These are phyloP conservation scores for Tolypocladium ophioglossoides DNA, from an alignment of 2,329 filamentous ascomycete species.

Conservation along the genomic window DNA sequence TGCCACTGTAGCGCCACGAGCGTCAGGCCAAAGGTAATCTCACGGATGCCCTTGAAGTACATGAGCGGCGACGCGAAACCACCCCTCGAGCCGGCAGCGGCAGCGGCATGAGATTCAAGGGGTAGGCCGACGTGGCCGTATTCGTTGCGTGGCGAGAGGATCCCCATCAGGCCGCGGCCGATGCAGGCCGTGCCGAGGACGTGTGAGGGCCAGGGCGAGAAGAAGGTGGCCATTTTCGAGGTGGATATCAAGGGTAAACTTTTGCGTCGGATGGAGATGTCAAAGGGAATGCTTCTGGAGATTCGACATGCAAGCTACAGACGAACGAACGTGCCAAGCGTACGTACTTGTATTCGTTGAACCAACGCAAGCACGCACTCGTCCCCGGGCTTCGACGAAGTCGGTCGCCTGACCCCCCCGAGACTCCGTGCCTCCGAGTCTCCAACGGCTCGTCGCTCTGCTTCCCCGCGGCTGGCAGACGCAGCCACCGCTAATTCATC, in stretches of 20 bases:
- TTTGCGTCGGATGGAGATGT: no score
- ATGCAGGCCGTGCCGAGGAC: background rate
- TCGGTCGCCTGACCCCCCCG: background rate
- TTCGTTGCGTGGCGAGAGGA: background rate
- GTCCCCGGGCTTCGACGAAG: background rate
- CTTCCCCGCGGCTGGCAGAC: background rate
- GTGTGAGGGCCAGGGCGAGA: background rate
- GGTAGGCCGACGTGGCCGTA: background rate
- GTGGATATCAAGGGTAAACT: no score
- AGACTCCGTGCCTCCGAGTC: background rate
- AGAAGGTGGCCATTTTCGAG: background rate
- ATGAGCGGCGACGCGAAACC: slow-evolving; percentile 18
- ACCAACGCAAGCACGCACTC: background rate
- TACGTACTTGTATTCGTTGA: no score
- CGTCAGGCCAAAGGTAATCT: slow-evolving; percentile 19
- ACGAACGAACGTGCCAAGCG: no score
- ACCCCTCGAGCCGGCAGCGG: background rate
- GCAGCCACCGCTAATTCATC: background rate
- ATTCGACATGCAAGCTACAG: no score
- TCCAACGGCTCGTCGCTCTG: background rate
- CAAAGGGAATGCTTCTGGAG: no score
- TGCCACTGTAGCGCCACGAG: slow-evolving; percentile 18
- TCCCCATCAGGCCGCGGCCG: background rate
- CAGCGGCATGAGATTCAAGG: background rate
- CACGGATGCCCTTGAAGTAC: slow-evolving; percentile 23